Evolutionary conservation across 768 basidiomycete species (phyloP).

Genomic region (Agaricus bisporus): DNA sequence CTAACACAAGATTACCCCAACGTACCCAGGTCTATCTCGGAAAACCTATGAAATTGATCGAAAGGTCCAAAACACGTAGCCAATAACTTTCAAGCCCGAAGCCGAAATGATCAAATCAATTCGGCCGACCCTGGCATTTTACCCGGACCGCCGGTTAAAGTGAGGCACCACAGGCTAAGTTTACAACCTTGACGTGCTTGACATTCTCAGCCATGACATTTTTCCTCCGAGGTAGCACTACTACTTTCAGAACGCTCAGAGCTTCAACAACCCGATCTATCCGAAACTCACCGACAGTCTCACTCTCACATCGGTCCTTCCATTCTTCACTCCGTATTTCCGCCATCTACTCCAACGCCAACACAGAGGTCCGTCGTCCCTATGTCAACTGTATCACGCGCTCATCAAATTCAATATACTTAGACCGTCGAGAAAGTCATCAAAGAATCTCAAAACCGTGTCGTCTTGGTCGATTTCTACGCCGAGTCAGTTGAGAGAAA

Average conservation of each 20-base stretch:
- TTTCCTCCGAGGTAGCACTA: not conserved
- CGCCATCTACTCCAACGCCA: slow-evolving; percentile 39
- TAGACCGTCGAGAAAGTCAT: slow-evolving; percentile 34
- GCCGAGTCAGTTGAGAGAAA: slow-evolving; percentile 71
- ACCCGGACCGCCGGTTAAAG: too few relatives aligned
- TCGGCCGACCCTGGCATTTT: too few relatives aligned
- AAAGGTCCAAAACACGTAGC: too few relatives aligned
- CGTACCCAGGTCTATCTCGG: too few relatives aligned
- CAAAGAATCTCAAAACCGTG: slow-evolving; percentile 34
- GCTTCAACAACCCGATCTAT: not conserved
- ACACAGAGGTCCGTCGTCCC: slow-evolving; percentile 32
- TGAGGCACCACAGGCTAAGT: too few relatives aligned
- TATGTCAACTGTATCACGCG: not conserved
- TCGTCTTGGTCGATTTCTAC: slow-evolving; percentile 75
- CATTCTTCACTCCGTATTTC: slow-evolving; percentile 34
- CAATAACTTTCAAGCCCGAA: too few relatives aligned
- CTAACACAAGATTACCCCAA: too few relatives aligned
- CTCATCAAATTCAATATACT: not conserved
- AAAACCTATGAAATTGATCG: too few relatives aligned
- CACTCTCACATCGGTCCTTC: slow-evolving; percentile 20
- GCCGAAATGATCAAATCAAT: too few relatives aligned
- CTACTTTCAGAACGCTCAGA: not conserved
- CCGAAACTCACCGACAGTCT: not conserved
- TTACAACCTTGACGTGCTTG: too few relatives aligned
- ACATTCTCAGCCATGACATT: too few relatives aligned